phyloP scores from a whole-genome alignment of 345 rosid species.

The Citrus cavaleriei region DNA sequence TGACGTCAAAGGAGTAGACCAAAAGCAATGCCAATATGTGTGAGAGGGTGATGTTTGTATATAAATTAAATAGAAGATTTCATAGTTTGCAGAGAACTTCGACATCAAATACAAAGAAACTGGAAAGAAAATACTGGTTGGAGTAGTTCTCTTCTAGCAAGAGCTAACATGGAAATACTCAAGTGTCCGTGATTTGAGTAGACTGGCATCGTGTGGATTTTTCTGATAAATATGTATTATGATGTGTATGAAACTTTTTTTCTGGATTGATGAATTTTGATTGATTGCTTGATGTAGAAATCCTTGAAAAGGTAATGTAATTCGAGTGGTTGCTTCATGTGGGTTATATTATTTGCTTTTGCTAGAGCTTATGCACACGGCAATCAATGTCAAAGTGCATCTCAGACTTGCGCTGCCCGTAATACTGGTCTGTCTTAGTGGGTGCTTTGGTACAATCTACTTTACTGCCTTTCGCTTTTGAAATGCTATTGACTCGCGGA shows the following conservation, averaged over 20 bases:
- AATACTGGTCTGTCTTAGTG: not conserved
- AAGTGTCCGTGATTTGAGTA: not conserved
- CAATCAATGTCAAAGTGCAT: not conserved
- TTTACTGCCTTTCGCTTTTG: not conserved
- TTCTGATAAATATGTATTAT: not conserved
- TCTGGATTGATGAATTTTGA: slow-evolving; percentile 16
- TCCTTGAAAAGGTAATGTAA: slow-evolving; percentile 2
- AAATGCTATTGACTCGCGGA: not conserved
- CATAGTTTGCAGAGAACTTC: not conserved
- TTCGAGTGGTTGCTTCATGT: not conserved
- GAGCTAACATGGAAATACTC: slow-evolving; percentile 12
- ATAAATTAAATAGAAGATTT: slow-evolving; percentile 7
- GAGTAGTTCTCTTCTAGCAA: not conserved
- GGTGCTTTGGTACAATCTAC: not conserved
- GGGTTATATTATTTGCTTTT: not conserved
- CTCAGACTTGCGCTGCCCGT: not conserved
- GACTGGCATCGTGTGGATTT: not conserved
- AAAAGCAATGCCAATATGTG: not conserved
- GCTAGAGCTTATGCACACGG: not conserved
- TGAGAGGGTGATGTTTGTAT: not conserved
- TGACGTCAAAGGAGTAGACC: slow-evolving; percentile 20
- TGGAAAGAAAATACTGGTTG: not conserved
- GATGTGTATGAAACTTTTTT: slow-evolving; percentile 2
- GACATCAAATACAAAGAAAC: not conserved
- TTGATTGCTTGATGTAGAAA: slow-evolving; percentile 22